A percentile compares a stretch with the other conserved stretches of the same genome.
These are phyloP conservation scores for Excoecaria agallocha DNA, from an alignment of 345 rosid genomes.

Conservation along the genomic window DNA sequence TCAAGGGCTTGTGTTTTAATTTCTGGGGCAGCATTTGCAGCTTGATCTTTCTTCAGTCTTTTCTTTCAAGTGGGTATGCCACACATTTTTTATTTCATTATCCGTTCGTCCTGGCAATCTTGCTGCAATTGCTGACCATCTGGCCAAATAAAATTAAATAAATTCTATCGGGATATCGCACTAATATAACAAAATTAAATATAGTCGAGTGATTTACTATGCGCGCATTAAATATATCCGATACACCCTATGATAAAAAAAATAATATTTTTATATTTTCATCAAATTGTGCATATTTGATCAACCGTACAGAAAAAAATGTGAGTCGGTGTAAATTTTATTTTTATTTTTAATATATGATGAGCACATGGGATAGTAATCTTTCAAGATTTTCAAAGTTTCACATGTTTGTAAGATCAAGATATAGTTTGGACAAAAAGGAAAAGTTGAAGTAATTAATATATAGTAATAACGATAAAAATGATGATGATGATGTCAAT, in stretches of 20 bases:
- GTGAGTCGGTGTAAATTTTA: background rate
- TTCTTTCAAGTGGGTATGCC: constrained; percentile 86
- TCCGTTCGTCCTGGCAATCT: constrained; percentile 76
- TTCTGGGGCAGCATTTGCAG: background rate
- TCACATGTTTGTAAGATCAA: background rate
- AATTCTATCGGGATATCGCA: background rate
- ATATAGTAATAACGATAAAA: no score
- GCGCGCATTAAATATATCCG: no score
- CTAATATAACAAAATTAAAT: background rate
- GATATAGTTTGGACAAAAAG: no score
- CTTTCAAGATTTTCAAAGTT: constrained; percentile 22
- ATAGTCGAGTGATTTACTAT: no score
- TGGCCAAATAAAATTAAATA: constrained; percentile 13
- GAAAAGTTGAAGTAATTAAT: no score
- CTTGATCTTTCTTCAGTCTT: constrained; percentile 35
- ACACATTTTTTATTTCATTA: constrained; percentile 80
- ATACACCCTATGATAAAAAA: no score
- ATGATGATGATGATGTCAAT: no score
- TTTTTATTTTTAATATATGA: background rate
- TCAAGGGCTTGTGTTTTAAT: background rate
- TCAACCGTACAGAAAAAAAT: no score
- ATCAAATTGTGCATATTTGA: no score
- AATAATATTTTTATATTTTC: no score
- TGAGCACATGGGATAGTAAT: constrained; percentile 9
- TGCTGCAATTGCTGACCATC: constrained; percentile 90